Evolutionary conservation across 164 flowering plant genomes (phyloP), one percentile per base, ranked within the genome.

Genomic region (Chimonanthus salicifolius): DNA sequence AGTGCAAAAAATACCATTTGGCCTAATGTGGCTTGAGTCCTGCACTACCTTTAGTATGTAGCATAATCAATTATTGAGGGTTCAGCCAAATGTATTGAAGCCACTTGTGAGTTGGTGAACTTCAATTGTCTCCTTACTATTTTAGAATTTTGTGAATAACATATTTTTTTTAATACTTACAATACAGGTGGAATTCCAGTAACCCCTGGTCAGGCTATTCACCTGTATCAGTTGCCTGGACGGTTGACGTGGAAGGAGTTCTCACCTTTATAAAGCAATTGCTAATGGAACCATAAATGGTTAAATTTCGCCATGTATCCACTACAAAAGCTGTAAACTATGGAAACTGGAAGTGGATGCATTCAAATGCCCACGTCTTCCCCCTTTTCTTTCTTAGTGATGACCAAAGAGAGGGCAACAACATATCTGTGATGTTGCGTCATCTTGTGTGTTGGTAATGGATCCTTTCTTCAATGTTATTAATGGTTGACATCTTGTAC

Each of bases 161-260:
- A 0, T 54, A 9, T 11, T n/a, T 54, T 54, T 54, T 54, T 6
- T n/a, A 54, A 46, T 70, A 63, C 74, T 9, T 72, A 74, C 74
- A 58, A 43, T 79, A 49, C 88, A 95, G 99, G 64, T 95, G 99
- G 99, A 85, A 88, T 72, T 33, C 88, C 10, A 83, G 80, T 82
- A 93, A 95, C 70, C 98, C 97, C 3, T 95, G 99, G 98, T 72
- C 92, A 48, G 94, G 81, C 62, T 87, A 87, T 76, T 83, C 98
- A 49, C 98, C 97, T 0, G 80, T 93, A 69, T 85, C 90, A 8
- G 95, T 95, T 74, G 98, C 98, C 51, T 93, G 98, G 99, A 88
- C 94, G 18, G 98, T 95, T 66, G 75, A 93, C 58, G 88, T 84
- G 70, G 92, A 88, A 44, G 85, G 83, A 80, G 91, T 90, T 67